A percentile compares a stretch with the other conserved stretches of the same genome.
Evolutionary conservation across 306 rosid species (phyloP).

Genomic region (Elaeagnus macrophylla): DNA sequence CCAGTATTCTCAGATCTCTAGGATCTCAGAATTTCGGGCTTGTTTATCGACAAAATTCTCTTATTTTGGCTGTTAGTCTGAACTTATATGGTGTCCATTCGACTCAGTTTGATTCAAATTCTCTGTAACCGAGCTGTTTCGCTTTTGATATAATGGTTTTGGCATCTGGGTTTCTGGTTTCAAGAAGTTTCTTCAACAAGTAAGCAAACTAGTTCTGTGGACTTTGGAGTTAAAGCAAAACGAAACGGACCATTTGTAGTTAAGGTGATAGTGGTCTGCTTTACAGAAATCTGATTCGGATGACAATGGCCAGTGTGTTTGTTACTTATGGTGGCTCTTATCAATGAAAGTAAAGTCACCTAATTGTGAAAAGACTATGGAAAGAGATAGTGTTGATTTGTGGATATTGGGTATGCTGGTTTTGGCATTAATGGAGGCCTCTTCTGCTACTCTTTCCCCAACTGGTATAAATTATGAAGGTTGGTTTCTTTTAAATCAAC

Average conservation of each 20-base stretch:
- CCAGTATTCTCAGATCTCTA: slow-evolving; percentile 66
- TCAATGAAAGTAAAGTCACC: slow-evolving; percentile 18
- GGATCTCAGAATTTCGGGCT: slow-evolving; percentile 44
- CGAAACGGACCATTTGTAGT: slow-evolving; percentile 14
- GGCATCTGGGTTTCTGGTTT: slow-evolving; percentile 34
- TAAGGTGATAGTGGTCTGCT: slow-evolving; percentile 23
- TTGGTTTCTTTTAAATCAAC: slow-evolving; percentile 30
- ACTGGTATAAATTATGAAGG: slow-evolving; percentile 97
- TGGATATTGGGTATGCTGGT: slow-evolving; percentile 46
- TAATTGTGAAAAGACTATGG: slow-evolving; percentile 38
- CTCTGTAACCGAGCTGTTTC: slow-evolving; percentile 28
- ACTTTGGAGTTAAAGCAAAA: background rate
- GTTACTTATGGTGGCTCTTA: slow-evolving; percentile 34
- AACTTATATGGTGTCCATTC: slow-evolving; percentile 22
- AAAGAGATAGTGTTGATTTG: slow-evolving; percentile 19
- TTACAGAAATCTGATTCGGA: slow-evolving; percentile 39
- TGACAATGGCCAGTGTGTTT: slow-evolving; percentile 33
- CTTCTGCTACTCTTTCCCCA: slow-evolving; percentile 89
- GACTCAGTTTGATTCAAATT: slow-evolving; percentile 36
- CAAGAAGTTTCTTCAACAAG: slow-evolving; percentile 16
- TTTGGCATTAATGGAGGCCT: slow-evolving; percentile 41
- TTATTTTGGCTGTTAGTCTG: slow-evolving; percentile 27
- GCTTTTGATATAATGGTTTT: slow-evolving; percentile 20
- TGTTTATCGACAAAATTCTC: slow-evolving; percentile 35
- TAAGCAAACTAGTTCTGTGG: slow-evolving; percentile 12